A percentile compares a stretch with the other conserved stretches of the same genome.
phyloP scores from a whole-genome alignment of 768 basidiomycete genomes.

The Psilocybe sp. region DNA sequence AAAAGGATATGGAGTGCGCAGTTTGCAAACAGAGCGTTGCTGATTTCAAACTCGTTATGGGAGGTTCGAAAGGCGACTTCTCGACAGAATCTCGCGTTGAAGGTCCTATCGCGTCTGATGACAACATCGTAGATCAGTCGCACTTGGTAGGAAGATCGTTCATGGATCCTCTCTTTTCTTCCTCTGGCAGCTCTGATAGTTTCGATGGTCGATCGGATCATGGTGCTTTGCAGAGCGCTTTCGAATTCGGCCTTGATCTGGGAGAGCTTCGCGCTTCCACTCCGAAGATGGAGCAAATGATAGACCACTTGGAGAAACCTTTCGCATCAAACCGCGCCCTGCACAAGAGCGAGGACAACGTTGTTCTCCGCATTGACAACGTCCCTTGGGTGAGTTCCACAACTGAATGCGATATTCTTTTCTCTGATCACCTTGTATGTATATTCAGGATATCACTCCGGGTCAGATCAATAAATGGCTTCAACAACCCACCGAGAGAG shows the following conservation, averaged over 20 bases:
- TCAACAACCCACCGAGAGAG: slow-evolving; percentile 64
- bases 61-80: slow-evolving; percentile 8
- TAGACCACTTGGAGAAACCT: slow-evolving; percentile 7
- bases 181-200: slow-evolving; percentile 23
- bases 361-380: slow-evolving; percentile 82
- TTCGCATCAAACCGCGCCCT: slow-evolving; percentile 9
- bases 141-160: slow-evolving; percentile 21
- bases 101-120: not conserved
- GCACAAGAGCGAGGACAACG: slow-evolving; percentile 34
- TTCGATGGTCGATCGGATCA: slow-evolving; percentile 10
- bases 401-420: not conserved
- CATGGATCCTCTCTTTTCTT: slow-evolving; percentile 31
- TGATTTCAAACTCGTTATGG: slow-evolving; percentile 57
- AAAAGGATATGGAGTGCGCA: slow-evolving; percentile 85
- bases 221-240: slow-evolving; percentile 33
- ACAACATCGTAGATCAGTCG: not conserved
- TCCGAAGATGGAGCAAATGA: slow-evolving; percentile 32
- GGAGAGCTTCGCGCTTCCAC: slow-evolving; percentile 40
- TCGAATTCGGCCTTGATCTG: slow-evolving; percentile 39
- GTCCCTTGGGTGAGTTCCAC: slow-evolving; percentile 72
- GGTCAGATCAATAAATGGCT: slow-evolving; percentile 67
- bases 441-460: slow-evolving; percentile 76
- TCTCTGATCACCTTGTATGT: slow-evolving; percentile 4
- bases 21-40: slow-evolving; percentile 70
- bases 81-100: not conserved